These are phyloP conservation scores for Streptanthus diversifolius DNA, from an alignment of 345 rosid species.

Conservation along the genomic window DNA sequence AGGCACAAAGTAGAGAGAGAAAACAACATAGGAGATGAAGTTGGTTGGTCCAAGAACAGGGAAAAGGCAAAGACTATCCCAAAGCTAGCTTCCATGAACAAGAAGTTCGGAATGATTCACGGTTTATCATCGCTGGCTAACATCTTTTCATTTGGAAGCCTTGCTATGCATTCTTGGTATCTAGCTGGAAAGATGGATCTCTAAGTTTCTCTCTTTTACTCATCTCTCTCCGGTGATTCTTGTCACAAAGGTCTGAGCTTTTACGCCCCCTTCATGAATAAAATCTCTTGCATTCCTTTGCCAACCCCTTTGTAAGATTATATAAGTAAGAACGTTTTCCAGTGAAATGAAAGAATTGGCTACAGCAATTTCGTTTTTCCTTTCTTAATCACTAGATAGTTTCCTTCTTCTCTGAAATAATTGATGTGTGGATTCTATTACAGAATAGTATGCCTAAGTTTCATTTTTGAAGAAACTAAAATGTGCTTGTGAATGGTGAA, in stretches of 20 bases:
- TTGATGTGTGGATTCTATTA: constrained; percentile 1
- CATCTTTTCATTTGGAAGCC: constrained; percentile 86
- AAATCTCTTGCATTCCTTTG: background rate
- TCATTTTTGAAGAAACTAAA: constrained; percentile 32
- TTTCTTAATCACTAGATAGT: background rate
- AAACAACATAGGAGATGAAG: constrained; percentile 64
- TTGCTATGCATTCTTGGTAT: constrained; percentile 97
- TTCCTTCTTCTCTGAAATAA: background rate
- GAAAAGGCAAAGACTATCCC: constrained; percentile 81
- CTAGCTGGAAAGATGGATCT: constrained; percentile 86
- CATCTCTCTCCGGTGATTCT: background rate
- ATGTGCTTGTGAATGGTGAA: constrained; percentile 28
- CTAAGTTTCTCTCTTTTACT: constrained; percentile 27
- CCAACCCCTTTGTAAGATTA: background rate
- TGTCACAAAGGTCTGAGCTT: constrained; percentile 11
- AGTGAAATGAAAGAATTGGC: background rate
- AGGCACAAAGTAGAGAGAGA: constrained; percentile 96
- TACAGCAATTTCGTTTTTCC: background rate
- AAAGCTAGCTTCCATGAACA: constrained; percentile 92
- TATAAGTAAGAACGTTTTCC: background rate
- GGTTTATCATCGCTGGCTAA: constrained; percentile 93
- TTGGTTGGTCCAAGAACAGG: constrained; percentile 85
- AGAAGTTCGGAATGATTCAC: constrained; percentile 99
- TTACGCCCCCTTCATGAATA: constrained; percentile 1
- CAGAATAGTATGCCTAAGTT: background rate